Evolutionary conservation across 2,329 filamentous ascomycete genomes (phyloP), one percentile per base, ranked within the genome.

Genomic region (Elsinoe australis): DNA sequence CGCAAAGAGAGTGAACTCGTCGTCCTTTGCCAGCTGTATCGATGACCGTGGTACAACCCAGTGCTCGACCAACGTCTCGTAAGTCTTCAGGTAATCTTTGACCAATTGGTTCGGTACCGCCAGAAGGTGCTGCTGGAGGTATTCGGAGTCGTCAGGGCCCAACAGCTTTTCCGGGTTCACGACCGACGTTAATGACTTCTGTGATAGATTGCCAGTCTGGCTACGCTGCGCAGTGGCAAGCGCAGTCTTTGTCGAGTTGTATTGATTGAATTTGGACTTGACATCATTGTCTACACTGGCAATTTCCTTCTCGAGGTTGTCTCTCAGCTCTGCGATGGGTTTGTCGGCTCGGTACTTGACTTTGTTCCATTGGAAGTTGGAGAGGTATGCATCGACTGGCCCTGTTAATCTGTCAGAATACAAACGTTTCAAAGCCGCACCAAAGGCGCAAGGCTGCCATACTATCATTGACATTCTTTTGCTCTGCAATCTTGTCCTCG

Each of bases 401-500:
- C 94, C 90, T 96, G 64, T 10, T 12, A 18, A 14, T 19, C 8
- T 12, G 22, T 58, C 51, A 58, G 54, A 47, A 31, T 24, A 10
- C 31, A 32, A 29, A 36, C n/a, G n/a, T n/a, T n/a, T n/a, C n/a
- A n/a, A n/a, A n/a, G n/a, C n/a, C n/a, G n/a, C n/a, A n/a, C n/a
- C n/a, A n/a, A n/a, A n/a, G n/a, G n/a, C n/a, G n/a, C 12, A 22
- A n/a, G n/a, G 35, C 24, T 41, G 51, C 59, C 85, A 65, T 71
- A 94, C 88, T 94, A 63, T 95, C 87, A 63, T 94, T 94, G 65
- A 95, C 89, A 61, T 82, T 85, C 75, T 94, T 94, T 71, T 94
- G 87, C 66, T 88, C 79, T 47, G 82, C 77, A 51, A 87, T 79
- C 70, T 88, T 87, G 55, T 82, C 82, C 61, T 90, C 85, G 60